phyloP scores from a whole-genome alignment of 495 filamentous ascomycete species.

The Haplographium delicatum region DNA sequence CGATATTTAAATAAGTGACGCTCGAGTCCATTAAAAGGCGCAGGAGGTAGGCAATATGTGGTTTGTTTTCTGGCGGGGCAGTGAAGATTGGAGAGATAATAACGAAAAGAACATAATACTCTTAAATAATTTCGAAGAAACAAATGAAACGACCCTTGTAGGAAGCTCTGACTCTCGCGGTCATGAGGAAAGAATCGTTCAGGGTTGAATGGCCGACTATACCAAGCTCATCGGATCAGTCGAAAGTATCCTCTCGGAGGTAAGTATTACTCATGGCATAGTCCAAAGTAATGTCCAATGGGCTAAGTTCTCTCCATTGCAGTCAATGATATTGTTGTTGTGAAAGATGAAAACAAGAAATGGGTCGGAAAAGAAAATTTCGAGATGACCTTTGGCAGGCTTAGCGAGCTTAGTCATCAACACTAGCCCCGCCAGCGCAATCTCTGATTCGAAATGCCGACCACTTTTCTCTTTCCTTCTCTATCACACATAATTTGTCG shows the following conservation, averaged over 20 bases:
- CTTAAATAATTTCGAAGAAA: not conserved
- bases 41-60: conserved; percentile 52
- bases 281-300: not conserved
- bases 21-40: conserved; percentile 39
- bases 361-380: not conserved
- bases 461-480: conserved; percentile 24
- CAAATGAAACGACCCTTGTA: too few relatives aligned
- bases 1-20: conserved; percentile 50
- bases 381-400: not conserved
- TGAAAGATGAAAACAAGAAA: not conserved
- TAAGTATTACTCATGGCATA: not conserved
- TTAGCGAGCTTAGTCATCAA: conserved; percentile 2
- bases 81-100: not conserved
- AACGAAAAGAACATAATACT: not conserved
- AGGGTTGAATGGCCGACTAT: not conserved
- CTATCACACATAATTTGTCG: conserved; percentile 35
- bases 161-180: too few relatives aligned
- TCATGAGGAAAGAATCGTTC: not conserved
- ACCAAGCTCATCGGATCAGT: not conserved
- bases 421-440: conserved; percentile 2
- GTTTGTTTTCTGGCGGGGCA: conserved; percentile 18
- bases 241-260: not conserved
- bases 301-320: not conserved
- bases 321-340: not conserved
- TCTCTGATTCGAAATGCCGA: conserved; percentile 5